Conservation (phyloP, 1,284 basidiomycete species). For the Moesziomyces parantarcticus region DNA sequence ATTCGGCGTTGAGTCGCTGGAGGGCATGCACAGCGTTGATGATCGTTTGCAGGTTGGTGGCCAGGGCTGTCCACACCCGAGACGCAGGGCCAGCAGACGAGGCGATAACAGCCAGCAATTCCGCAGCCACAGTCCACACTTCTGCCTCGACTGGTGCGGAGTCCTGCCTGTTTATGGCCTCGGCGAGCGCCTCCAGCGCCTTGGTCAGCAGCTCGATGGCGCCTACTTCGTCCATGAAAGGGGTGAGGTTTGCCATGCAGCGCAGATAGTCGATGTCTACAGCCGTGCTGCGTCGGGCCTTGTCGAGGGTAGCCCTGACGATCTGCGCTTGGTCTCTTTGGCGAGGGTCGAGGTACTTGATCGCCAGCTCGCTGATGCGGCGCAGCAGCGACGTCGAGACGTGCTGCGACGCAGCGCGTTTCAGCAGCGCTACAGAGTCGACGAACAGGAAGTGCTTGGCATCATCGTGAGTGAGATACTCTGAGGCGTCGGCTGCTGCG, state of each 20-base stretch:
- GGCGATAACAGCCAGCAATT: conserved; percentile 6
- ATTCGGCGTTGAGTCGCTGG: neutral
- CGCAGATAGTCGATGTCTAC: conserved; percentile 1
- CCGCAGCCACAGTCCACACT: conserved; percentile 11
- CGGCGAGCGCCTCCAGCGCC: conserved; percentile 1
- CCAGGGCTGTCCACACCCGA: neutral
- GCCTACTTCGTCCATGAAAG: conserved; percentile 15
- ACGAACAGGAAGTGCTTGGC: conserved; percentile 20
- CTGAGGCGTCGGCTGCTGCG: conserved; percentile 13
- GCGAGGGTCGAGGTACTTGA: conserved; percentile 20
- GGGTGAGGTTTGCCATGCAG: conserved; percentile 14
- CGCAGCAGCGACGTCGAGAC: conserved; percentile 2
- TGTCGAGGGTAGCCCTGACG: conserved; percentile 2
- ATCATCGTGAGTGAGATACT: conserved; percentile 14
- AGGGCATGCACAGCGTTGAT: conserved; percentile 2
- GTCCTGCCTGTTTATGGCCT: no score
- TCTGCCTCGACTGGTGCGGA: neutral
- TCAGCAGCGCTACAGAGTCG: conserved; percentile 8
- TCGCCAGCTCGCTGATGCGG: conserved; percentile 13
- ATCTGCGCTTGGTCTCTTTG: conserved; percentile 18
- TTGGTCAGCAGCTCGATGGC: conserved; percentile 2
- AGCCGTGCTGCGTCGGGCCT: neutral
- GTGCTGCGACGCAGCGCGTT: neutral
- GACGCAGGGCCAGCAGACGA: conserved; percentile 5
- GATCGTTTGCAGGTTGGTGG: conserved; percentile 1